Base-by-base conservation (phyloP, 169 alveolate species). In the Cryptosporidium meleagridis region DNA sequence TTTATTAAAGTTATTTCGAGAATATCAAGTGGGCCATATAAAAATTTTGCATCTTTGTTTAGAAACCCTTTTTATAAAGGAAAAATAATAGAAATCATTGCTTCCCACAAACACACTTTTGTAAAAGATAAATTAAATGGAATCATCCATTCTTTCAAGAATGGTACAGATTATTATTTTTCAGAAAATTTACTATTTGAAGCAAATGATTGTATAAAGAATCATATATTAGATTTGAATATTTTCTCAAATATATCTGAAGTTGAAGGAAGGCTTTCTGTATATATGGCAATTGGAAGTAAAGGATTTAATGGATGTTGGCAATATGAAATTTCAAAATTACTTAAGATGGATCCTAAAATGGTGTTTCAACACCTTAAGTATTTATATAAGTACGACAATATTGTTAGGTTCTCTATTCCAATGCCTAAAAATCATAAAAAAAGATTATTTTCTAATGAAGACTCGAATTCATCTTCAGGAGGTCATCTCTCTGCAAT, bases 401-500 rank as follows among this genome's bases (percentile, higher is more conserved):
- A 35, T n/a, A 80, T 80, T 48, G 89, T 80, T 44, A 59, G 89
- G 7, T 80, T 80, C 62, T 62, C 89, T 29, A 80, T 80, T 45
- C 89, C 89, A 21, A 80, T 80, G 89, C 89, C 89, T 8, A 45
- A 26, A 59, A 80, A 48, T 65, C 67, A 80, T 53, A 80, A 80
- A 59, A 59, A 80, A 59, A 59, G 51, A 59, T 18, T 80, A 41
- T 65, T 80, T 65, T 16, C 52, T 2, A 37, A 26, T 37, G 73
- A 59, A 21, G 89, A 80, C n/a, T 65, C 67, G 1, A 59, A 35
- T 16, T 48, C 72, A 39, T 9, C 75, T 23, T 59, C 75, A 26
- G 89, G 89, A 48, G 89, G 89, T 26, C 89, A 80, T 41, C 62
- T 80, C 31, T 80, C 89, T 44, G 89, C 89, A 23, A 26, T 80